A percentile compares a stretch with the other conserved stretches of the same genome.
Evolutionary conservation across 257 asterid species (phyloP).

Genomic region (Plantago major): DNA sequence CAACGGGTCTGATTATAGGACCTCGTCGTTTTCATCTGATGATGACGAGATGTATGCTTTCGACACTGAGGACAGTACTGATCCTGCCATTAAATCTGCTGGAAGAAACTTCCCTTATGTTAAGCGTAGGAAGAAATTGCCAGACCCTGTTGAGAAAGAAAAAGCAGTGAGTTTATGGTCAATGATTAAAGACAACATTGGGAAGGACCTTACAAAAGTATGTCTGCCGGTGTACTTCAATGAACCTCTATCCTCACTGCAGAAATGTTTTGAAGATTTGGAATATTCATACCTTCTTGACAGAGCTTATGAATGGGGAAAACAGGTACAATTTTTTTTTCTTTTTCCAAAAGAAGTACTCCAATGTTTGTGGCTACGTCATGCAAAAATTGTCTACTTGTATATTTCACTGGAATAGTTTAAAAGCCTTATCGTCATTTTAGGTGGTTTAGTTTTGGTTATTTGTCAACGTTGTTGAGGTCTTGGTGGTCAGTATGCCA

Average conservation of each 20-base stretch:
- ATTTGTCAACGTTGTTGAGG: too few relatives aligned
- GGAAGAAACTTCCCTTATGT: slow-evolving; percentile 68
- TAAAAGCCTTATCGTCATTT: too few relatives aligned
- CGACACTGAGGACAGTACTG: slow-evolving; percentile 59
- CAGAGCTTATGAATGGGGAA: slow-evolving; percentile 90
- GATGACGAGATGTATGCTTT: slow-evolving; percentile 49
- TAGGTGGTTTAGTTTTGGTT: too few relatives aligned
- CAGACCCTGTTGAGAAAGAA: slow-evolving; percentile 85
- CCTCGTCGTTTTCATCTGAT: slow-evolving; percentile 69
- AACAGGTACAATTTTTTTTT: slow-evolving; percentile 43
- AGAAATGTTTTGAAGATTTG: slow-evolving; percentile 93
- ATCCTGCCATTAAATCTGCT: slow-evolving; percentile 56
- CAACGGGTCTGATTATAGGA: slow-evolving; percentile 66
- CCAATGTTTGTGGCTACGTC: too few relatives aligned
- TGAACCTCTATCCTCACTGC: slow-evolving; percentile 94
- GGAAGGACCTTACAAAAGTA: slow-evolving; percentile 96
- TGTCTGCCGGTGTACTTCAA: slow-evolving; percentile 98
- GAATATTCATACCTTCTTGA: slow-evolving; percentile 91
- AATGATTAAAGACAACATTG: slow-evolving; percentile 94
- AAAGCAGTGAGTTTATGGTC: slow-evolving; percentile 99
- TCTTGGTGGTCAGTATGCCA: too few relatives aligned
- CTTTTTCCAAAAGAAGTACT: too few relatives aligned
- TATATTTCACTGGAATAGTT: too few relatives aligned
- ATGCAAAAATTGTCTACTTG: too few relatives aligned
- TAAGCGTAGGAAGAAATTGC: slow-evolving; percentile 86